These are phyloP conservation scores for Trichosporon asahii DNA, from an alignment of 1,284 basidiomycete species.

Conservation along the genomic window DNA sequence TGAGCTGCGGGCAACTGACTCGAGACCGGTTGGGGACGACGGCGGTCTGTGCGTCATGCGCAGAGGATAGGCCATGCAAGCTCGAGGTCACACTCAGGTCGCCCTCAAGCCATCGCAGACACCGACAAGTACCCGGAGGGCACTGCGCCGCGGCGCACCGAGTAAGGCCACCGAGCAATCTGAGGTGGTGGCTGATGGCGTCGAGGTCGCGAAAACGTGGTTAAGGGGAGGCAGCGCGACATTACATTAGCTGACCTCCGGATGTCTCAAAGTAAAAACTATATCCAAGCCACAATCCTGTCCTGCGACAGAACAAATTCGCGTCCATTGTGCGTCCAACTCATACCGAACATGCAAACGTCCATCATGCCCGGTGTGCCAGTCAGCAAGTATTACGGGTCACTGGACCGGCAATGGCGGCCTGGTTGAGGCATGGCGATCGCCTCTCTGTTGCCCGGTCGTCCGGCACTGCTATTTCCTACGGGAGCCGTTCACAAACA, in stretches of 20 bases:
- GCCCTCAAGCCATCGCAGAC: neutral
- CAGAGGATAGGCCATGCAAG: neutral
- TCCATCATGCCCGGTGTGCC: too few relatives aligned
- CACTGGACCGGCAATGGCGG: too few relatives aligned
- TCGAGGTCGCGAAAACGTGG: neutral
- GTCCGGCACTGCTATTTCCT: too few relatives aligned
- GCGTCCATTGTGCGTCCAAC: neutral
- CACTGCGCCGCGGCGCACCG: neutral
- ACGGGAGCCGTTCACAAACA: too few relatives aligned
- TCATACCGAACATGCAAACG: neutral
- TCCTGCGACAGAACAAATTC: neutral
- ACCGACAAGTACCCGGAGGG: too few relatives aligned
- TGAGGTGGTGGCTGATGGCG: neutral
- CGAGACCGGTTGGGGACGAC: neutral
- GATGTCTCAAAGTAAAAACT: conserved; percentile 5
- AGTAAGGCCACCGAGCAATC: neutral
- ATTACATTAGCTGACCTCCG: neutral
- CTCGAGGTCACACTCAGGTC: neutral
- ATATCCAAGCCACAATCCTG: neutral
- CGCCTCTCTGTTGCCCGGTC: too few relatives aligned
- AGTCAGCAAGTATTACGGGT: neutral
- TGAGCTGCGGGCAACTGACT: neutral
- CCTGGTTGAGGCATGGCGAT: too few relatives aligned
- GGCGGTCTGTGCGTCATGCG: neutral
- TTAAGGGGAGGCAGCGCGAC: neutral